These are phyloP conservation scores for Acanthamoeba healyi DNA, from an alignment of 208 protist genomes.

Conservation along the genomic window DNA sequence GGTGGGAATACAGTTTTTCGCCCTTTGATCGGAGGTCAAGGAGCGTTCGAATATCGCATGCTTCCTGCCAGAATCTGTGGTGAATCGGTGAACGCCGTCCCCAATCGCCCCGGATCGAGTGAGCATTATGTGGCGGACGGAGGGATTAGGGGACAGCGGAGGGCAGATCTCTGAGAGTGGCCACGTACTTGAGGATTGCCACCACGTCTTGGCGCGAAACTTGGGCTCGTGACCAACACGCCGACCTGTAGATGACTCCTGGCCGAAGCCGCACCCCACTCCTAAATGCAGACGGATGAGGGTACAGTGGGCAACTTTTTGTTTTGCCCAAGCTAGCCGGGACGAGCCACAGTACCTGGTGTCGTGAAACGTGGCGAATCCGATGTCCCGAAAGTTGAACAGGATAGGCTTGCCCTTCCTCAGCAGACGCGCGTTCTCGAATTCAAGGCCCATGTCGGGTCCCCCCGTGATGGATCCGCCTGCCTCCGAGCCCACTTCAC, in stretches of 20 bases:
- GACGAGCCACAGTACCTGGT: neutral
- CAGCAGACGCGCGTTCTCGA: constrained; percentile 3
- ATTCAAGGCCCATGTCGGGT: constrained; percentile 25
- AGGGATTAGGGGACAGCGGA: neutral
- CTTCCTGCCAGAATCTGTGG: constrained; percentile 17
- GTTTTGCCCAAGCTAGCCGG: neutral
- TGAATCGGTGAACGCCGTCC: too few relatives aligned
- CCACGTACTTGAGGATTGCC: neutral
- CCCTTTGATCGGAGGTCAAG: constrained; percentile 7
- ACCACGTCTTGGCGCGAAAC: neutral
- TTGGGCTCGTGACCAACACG: neutral
- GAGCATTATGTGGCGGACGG: neutral
- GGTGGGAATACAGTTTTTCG: constrained; percentile 55
- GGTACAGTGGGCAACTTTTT: neutral
- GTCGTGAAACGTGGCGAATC: neutral
- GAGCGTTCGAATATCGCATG: constrained; percentile 17
- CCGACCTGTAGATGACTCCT: constrained; percentile 2
- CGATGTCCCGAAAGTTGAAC: constrained; percentile 49
- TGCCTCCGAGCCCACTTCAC: too few relatives aligned
- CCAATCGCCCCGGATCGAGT: too few relatives aligned
- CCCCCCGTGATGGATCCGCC: too few relatives aligned
- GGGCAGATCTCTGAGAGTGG: neutral
- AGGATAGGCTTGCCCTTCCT: constrained; percentile 1
- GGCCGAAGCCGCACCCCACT: neutral
- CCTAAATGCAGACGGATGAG: neutral